Conservation (phyloP, 352 stramenopile genomes). For the Phytophthora palmivora region DNA sequence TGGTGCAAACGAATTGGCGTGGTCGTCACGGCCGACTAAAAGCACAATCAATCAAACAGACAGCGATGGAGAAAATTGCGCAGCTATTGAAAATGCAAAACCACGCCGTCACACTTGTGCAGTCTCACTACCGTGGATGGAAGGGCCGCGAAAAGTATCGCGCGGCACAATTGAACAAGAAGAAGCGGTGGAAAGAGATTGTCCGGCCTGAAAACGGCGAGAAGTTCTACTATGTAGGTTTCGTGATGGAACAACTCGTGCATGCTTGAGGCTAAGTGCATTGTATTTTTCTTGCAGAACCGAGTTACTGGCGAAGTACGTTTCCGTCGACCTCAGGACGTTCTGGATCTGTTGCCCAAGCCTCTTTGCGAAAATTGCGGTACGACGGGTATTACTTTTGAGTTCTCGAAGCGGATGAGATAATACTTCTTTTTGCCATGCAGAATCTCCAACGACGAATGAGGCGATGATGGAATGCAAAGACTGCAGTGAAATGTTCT, state of each 20-base stretch:
- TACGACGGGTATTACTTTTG: slow-evolving; percentile 25
- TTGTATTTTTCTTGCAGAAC: slow-evolving; percentile 61
- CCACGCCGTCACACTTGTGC: slow-evolving; percentile 76
- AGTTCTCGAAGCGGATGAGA: neutral
- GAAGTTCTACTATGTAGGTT: slow-evolving; percentile 91
- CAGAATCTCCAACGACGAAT: slow-evolving; percentile 26
- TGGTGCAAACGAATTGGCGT: slow-evolving; percentile 62
- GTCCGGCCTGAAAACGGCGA: slow-evolving; percentile 74
- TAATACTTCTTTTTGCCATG: slow-evolving; percentile 2
- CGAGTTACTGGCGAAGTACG: slow-evolving; percentile 93
- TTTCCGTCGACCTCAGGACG: slow-evolving; percentile 89
- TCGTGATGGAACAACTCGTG: neutral
- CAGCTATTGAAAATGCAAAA: slow-evolving; percentile 65
- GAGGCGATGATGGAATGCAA: slow-evolving; percentile 87
- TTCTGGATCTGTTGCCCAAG: slow-evolving; percentile 91
- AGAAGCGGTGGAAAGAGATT: slow-evolving; percentile 93
- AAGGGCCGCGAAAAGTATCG: slow-evolving; percentile 70
- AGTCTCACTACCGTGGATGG: slow-evolving; percentile 75
- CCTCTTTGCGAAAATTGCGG: slow-evolving; percentile 92
- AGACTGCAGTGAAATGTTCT: slow-evolving; percentile 92
- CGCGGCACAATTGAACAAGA: slow-evolving; percentile 62
- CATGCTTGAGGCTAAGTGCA: slow-evolving; percentile 2
- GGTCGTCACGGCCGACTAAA: slow-evolving; percentile 41
- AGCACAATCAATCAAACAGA: slow-evolving; percentile 38
- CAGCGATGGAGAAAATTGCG: slow-evolving; percentile 48